phyloP scores from a whole-genome alignment of 176 grass and related monocot genomes.

The Elaeis guineensis region DNA sequence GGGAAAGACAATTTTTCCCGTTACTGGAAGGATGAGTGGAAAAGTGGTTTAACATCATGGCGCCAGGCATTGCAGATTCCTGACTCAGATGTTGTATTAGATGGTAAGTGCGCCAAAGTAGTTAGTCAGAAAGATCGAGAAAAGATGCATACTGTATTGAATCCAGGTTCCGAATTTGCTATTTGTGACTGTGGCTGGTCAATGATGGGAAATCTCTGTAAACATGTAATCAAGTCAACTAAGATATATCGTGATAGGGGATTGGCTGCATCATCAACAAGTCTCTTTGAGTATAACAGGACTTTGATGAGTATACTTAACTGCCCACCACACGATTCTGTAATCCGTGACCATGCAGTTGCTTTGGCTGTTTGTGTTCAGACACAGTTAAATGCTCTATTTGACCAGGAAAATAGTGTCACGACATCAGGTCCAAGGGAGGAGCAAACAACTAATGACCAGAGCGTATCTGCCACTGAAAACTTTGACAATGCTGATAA shows the following conservation, averaged over 20 bases:
- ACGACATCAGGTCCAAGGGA: conserved; percentile 3
- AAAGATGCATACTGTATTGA: conserved; percentile 45
- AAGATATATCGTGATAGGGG: conserved; percentile 58
- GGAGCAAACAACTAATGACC: conserved; percentile 18
- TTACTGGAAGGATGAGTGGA: conserved; percentile 87
- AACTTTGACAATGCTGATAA: conserved; percentile 13
- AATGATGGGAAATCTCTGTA: conserved; percentile 77
- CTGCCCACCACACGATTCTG: conserved; percentile 59
- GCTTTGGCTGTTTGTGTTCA: conserved; percentile 62
- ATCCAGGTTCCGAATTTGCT: conserved; percentile 73
- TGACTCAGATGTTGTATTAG: conserved; percentile 45
- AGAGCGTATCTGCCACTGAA: conserved; percentile 14
- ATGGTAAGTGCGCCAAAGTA: conserved; percentile 53
- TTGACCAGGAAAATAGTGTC: conserved; percentile 13
- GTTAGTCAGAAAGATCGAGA: conserved; percentile 52
- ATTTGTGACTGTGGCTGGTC: conserved; percentile 89
- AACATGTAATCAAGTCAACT: conserved; percentile 58
- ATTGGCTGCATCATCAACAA: conserved; percentile 48
- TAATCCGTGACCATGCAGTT: conserved; percentile 69
- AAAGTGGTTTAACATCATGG: conserved; percentile 54
- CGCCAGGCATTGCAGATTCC: conserved; percentile 51
- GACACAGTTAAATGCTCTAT: conserved; percentile 51
- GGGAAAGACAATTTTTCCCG: conserved; percentile 68
- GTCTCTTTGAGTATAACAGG: conserved; percentile 50
- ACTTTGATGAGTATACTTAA: conserved; percentile 56